Evolutionary conservation across 1,284 basidiomycete genomes (phyloP).

Genomic region (Ceratobasidium sp.): DNA sequence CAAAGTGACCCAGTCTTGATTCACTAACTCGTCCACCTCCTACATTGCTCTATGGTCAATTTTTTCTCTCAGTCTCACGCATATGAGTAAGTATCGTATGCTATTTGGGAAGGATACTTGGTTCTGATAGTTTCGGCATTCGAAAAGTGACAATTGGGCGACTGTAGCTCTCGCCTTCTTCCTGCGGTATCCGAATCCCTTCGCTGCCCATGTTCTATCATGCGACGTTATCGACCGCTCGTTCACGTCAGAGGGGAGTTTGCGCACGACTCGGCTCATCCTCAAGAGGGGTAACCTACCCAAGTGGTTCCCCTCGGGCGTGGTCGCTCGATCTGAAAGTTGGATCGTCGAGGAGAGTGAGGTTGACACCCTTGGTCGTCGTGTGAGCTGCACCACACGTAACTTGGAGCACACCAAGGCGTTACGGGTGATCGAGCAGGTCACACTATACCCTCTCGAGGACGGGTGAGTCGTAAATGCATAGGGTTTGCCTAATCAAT

Average conservation of each 20-base stretch:
- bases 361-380: conserved; percentile 75
- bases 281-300: conserved; percentile 90
- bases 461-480: conserved; percentile 62
- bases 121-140: conserved; percentile 5
- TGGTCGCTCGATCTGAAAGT: conserved; percentile 72
- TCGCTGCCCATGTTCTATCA: conserved; percentile 89
- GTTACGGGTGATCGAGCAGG: conserved; percentile 77
- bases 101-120: not conserved
- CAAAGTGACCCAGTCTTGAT: not conserved
- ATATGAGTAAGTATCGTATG: conserved; percentile 43
- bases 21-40: not conserved
- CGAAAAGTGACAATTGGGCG: conserved; percentile 80
- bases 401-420: conserved; percentile 85
- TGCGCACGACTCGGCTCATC: conserved; percentile 89
- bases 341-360: conserved; percentile 93
- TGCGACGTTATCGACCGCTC: conserved; percentile 91
- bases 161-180: conserved; percentile 93
- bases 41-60: conserved; percentile 42
- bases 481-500: conserved; percentile 7
- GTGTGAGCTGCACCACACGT: conserved; percentile 71
- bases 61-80: conserved; percentile 45
- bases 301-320: conserved; percentile 85
- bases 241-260: conserved; percentile 70
- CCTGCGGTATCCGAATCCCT: conserved; percentile 95
- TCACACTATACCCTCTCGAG: conserved; percentile 63